Conservation (phyloP, 257 asterid species). For the Thymus mandschuricus region DNA sequence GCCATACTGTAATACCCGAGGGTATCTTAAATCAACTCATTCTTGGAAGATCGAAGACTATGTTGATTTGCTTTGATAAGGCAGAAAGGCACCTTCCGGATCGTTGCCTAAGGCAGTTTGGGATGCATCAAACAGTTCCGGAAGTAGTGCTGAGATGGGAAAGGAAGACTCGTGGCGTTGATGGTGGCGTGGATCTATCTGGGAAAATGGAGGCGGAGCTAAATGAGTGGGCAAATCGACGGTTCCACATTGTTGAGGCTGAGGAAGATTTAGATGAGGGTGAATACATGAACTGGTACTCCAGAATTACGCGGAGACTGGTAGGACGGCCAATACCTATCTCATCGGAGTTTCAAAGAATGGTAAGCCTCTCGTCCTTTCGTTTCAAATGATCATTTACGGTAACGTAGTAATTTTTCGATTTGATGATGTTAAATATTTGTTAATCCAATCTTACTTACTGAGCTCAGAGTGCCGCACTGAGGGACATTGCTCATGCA, state of each 20-base stretch:
- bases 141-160: conserved; percentile 90
- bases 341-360: conserved; percentile 86
- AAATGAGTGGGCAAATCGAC: conserved; percentile 79
- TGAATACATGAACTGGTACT: conserved; percentile 88
- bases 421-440: conserved; percentile 29
- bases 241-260: conserved; percentile 75
- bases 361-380: conserved; percentile 54
- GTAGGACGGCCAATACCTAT: conserved; percentile 89
- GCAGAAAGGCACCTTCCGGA: conserved; percentile 98
- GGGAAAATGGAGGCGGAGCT: conserved; percentile 90
- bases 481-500: conserved; percentile 77
- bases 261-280: conserved; percentile 85
- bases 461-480: conserved; percentile 61
- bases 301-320: conserved; percentile 68
- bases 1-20: conserved; percentile 83
- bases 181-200: conserved; percentile 85
- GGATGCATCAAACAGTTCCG: conserved; percentile 82
- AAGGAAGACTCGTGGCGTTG: conserved; percentile 97
- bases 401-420: too few species aligned
- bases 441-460: neutral
- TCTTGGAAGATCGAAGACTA: conserved; percentile 93
- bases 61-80: conserved; percentile 94
- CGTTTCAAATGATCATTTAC: conserved; percentile 13
- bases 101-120: conserved; percentile 91
- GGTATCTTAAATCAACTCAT: conserved; percentile 71